Percentiles rank a stretch among this genome's conserved stretches.
Conservation (phyloP, 495 filamentous ascomycete species). For the Penicillium canariense region DNA sequence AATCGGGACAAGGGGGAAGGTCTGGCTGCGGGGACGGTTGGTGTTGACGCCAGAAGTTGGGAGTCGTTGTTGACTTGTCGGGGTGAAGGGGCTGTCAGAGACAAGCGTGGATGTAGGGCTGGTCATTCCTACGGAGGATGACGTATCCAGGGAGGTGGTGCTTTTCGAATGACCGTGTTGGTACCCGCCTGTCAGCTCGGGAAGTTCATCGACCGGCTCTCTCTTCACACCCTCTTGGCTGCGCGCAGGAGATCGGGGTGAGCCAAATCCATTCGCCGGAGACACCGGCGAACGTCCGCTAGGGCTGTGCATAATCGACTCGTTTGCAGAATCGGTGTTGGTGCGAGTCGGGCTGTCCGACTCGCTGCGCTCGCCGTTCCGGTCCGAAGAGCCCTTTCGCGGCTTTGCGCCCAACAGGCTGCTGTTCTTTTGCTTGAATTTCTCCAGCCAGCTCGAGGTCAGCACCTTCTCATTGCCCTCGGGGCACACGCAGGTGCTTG, state of each 20-base stretch:
- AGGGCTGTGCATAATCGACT: slow-evolving; percentile 64
- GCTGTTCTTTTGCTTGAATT: slow-evolving; percentile 93
- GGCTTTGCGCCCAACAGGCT: slow-evolving; percentile 65
- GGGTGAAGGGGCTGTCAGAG: slow-evolving; percentile 68
- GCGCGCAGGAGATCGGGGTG: slow-evolving; percentile 63
- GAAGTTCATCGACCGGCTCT: slow-evolving; percentile 48
- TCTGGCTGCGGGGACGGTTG: slow-evolving; percentile 84
- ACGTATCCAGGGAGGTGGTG: slow-evolving; percentile 56
- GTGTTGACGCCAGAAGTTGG: slow-evolving; percentile 52
- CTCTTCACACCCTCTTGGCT: slow-evolving; percentile 64
- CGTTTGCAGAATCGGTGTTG: slow-evolving; percentile 49
- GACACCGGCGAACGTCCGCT: slow-evolving; percentile 70
- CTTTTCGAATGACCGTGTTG: slow-evolving; percentile 59
- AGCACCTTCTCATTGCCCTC: slow-evolving; percentile 77
- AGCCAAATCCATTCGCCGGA: slow-evolving; percentile 56
- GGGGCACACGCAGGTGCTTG: slow-evolving; percentile 67
- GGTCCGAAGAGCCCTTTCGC: slow-evolving; percentile 58
- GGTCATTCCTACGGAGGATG: slow-evolving; percentile 66
- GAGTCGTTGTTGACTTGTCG: slow-evolving; percentile 61
- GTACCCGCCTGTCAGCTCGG: slow-evolving; percentile 51
- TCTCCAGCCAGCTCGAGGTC: slow-evolving; percentile 82
- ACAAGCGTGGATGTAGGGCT: slow-evolving; percentile 88
- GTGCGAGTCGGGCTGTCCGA: slow-evolving; percentile 41
- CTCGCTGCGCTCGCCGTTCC: slow-evolving; percentile 48
- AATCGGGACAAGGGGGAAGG: slow-evolving; percentile 69